Conservation (phyloP, 768 basidiomycete genomes). For the Amanita inopinata region DNA sequence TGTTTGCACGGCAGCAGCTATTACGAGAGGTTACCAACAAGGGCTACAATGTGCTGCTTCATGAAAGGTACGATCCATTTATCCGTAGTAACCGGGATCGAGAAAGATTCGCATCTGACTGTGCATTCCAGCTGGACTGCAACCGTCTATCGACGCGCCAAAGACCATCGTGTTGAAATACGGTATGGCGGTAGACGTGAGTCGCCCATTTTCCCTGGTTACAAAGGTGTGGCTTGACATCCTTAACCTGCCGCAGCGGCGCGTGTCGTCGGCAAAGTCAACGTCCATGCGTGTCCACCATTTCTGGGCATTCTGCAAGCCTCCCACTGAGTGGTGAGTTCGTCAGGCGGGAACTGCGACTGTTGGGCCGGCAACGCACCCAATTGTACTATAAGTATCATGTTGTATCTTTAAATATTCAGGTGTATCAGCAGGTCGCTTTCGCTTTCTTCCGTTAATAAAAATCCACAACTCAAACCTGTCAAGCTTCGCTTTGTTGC, state of each 20-base stretch:
- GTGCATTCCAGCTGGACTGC: slow-evolving; percentile 42
- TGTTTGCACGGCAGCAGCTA: slow-evolving; percentile 58
- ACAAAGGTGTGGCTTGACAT: slow-evolving; percentile 8
- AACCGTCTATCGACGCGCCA: slow-evolving; percentile 54
- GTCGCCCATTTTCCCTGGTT: slow-evolving; percentile 11
- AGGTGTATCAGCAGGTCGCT: too few species aligned
- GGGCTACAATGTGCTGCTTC: slow-evolving; percentile 53
- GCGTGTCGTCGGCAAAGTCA: slow-evolving; percentile 37
- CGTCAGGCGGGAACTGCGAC: too few species aligned
- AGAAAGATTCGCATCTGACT: slow-evolving; percentile 10
- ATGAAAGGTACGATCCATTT: slow-evolving; percentile 46
- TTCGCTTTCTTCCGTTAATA: too few species aligned
- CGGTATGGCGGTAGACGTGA: slow-evolving; percentile 57
- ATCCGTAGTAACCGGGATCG: background rate
- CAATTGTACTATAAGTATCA: background rate
- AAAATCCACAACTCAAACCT: too few species aligned
- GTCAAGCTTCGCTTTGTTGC: background rate
- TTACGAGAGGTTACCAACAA: slow-evolving; percentile 42
- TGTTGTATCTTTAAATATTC: background rate
- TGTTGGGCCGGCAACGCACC: background rate
- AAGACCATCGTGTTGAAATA: slow-evolving; percentile 56
- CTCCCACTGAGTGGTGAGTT: slow-evolving; percentile 19
- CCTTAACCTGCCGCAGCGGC: slow-evolving; percentile 31
- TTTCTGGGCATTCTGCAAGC: slow-evolving; percentile 57
- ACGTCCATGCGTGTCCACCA: slow-evolving; percentile 43